Percentiles rank a stretch among this genome's conserved stretches.
These are phyloP conservation scores for Hymenoscyphus linearis DNA, from an alignment of 2,329 filamentous ascomycete genomes.

Conservation along the genomic window DNA sequence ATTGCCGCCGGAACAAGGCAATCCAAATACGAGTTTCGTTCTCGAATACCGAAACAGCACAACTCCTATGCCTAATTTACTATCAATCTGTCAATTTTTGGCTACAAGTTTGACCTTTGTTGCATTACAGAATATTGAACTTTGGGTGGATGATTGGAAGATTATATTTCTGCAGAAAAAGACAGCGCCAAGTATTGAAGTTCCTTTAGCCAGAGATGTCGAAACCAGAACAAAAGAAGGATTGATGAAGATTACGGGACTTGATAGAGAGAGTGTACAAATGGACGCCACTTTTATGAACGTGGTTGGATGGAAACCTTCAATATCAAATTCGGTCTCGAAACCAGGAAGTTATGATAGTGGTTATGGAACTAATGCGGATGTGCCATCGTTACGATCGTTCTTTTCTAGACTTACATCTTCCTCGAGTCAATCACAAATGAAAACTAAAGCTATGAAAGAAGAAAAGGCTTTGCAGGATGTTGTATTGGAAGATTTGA, in stretches of 20 bases:
- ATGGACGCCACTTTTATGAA: constrained; percentile 90
- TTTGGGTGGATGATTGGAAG: constrained; percentile 85
- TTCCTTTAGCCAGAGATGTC: constrained; percentile 72
- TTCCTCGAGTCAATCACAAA: constrained; percentile 43
- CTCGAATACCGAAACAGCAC: constrained; percentile 88
- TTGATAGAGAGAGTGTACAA: constrained; percentile 82
- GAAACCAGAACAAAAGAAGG: constrained; percentile 80
- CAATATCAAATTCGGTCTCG: constrained; percentile 36
- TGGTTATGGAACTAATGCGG: constrained; percentile 42
- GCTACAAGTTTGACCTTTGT: constrained; percentile 96
- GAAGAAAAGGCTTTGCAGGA: constrained; percentile 61
- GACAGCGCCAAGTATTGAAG: constrained; percentile 67
- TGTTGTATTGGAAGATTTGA: constrained; percentile 64
- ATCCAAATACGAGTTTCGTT: constrained; percentile 80
- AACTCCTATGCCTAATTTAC: constrained; percentile 77
- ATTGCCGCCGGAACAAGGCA: constrained; percentile 61
- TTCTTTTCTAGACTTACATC: constrained; percentile 78
- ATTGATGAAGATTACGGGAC: constrained; percentile 77
- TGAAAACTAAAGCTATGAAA: constrained; percentile 51
- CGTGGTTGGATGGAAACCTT: constrained; percentile 76
- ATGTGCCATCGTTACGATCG: constrained; percentile 61
- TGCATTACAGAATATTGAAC: constrained; percentile 77
- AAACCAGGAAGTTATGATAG: constrained; percentile 26
- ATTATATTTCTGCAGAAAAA: constrained; percentile 79
- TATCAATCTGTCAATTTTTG: constrained; percentile 86